Percentiles rank a stretch among this genome's conserved stretches.
These are phyloP conservation scores for Pisolithus microcarpus DNA, from an alignment of 768 basidiomycete genomes.

Conservation along the genomic window DNA sequence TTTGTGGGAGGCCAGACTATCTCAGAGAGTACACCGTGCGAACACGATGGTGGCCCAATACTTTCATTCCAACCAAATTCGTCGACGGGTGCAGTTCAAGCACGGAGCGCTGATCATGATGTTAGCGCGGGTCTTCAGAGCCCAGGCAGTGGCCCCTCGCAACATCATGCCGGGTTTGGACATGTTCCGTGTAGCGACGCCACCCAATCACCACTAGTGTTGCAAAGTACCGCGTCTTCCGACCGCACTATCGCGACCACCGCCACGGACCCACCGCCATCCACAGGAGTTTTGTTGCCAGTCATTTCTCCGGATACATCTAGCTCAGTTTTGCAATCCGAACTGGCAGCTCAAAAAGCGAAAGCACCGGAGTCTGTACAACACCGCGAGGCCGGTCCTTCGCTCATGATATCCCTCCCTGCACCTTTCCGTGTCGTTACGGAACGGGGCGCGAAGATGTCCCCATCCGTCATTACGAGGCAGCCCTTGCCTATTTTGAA, in stretches of 20 bases:
- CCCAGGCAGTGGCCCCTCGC: background rate
- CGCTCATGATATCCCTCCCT: constrained; percentile 10
- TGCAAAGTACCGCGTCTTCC: constrained; percentile 5
- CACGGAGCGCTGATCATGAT: constrained; percentile 3
- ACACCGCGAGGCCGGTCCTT: constrained; percentile 6
- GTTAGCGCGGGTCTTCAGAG: constrained; percentile 1
- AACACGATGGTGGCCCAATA: constrained; percentile 8
- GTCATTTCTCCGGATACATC: background rate
- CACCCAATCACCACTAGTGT: constrained; percentile 14
- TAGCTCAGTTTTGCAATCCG: too few relatives aligned
- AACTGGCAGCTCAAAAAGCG: background rate
- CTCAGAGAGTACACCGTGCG: background rate
- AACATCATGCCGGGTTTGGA: constrained; percentile 4
- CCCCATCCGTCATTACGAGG: constrained; percentile 40
- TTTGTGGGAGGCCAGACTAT: constrained; percentile 10
- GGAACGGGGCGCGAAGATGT: constrained; percentile 35
- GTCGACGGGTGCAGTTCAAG: constrained; percentile 5
- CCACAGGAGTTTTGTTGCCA: constrained; percentile 1
- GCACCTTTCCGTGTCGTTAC: constrained; percentile 20
- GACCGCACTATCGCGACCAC: constrained; percentile 6
- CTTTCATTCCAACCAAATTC: constrained; percentile 9
- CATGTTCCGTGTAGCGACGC: background rate
- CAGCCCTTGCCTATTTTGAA: constrained; percentile 42
- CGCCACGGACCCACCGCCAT: background rate
- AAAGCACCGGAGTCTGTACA: background rate